These are phyloP conservation scores for Helicocarpus griseus DNA, from an alignment of 2,329 filamentous ascomycete species.

Conservation along the genomic window DNA sequence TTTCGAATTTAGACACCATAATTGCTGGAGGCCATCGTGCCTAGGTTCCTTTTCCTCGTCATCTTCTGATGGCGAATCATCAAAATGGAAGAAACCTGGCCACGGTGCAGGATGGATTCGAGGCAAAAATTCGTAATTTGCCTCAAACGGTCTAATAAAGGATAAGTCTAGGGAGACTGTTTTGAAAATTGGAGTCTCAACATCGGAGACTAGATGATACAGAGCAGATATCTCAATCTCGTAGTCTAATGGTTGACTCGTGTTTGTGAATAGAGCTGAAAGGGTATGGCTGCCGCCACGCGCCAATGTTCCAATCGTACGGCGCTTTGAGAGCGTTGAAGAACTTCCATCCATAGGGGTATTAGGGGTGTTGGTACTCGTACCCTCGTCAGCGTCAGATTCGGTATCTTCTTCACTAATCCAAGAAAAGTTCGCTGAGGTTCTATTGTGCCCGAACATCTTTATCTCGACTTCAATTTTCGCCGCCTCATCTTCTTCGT, in stretches of 20 bases:
- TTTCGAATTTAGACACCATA: slow-evolving; percentile 66
- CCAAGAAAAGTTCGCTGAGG: slow-evolving; percentile 39
- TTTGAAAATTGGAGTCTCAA: slow-evolving; percentile 72
- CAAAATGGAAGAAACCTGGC: slow-evolving; percentile 73
- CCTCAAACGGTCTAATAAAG: slow-evolving; percentile 78
- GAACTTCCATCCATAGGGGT: slow-evolving; percentile 17
- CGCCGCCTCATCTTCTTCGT: slow-evolving; percentile 74
- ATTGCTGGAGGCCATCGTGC: slow-evolving; percentile 59
- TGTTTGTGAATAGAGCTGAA: slow-evolving; percentile 42
- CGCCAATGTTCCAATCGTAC: slow-evolving; percentile 26
- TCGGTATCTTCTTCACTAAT: slow-evolving; percentile 25
- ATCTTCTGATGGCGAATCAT: slow-evolving; percentile 29
- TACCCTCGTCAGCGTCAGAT: slow-evolving; percentile 13
- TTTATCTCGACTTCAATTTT: slow-evolving; percentile 60
- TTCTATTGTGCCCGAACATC: slow-evolving; percentile 50
- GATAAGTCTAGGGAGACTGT: slow-evolving; percentile 58
- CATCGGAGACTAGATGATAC: slow-evolving; percentile 72
- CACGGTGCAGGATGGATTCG: slow-evolving; percentile 67
- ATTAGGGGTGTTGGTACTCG: slow-evolving; percentile 11
- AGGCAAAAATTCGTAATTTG: slow-evolving; percentile 79
- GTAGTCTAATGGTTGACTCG: slow-evolving; percentile 46
- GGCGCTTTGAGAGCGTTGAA: slow-evolving; percentile 16
- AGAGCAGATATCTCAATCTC: slow-evolving; percentile 62
- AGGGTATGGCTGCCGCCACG: slow-evolving; percentile 23
- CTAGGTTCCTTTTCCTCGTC: slow-evolving; percentile 22